A percentile compares a stretch with the other conserved stretches of the same genome.
phyloP scores from a whole-genome alignment of 352 stramenopile species.

The Globisporangium viniferum region DNA sequence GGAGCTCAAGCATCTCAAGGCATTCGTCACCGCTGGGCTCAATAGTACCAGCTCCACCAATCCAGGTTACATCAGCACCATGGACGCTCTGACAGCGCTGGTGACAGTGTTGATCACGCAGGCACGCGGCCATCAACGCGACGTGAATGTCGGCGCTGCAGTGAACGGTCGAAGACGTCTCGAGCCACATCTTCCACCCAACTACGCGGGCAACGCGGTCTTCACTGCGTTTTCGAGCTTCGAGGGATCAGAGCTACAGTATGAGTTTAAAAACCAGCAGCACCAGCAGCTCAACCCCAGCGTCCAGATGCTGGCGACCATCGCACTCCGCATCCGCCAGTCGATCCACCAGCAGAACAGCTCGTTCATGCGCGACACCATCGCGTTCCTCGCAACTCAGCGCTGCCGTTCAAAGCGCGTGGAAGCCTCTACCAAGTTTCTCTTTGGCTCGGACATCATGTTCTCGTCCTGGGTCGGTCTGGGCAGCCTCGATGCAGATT shows the following conservation, averaged over 20 bases:
- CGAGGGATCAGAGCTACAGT: neutral
- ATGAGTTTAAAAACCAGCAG: neutral
- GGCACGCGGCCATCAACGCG: constrained; percentile 7
- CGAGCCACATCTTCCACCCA: constrained; percentile 7
- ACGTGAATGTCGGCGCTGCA: constrained; percentile 12
- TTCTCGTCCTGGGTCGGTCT: constrained; percentile 19
- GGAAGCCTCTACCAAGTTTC: constrained; percentile 11
- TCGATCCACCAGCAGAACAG: constrained; percentile 9
- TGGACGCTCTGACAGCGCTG: constrained; percentile 15
- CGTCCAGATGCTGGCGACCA: neutral
- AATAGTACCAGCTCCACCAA: neutral
- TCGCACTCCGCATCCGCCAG: constrained; percentile 13
- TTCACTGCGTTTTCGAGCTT: constrained; percentile 18
- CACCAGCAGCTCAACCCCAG: neutral
- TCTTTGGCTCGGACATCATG: constrained; percentile 19
- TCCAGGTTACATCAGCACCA: constrained; percentile 8
- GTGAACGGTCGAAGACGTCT: constrained; percentile 13
- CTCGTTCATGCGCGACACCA: constrained; percentile 15
- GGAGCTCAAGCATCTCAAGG: constrained; percentile 9
- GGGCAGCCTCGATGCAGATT: constrained; percentile 6
- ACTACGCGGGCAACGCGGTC: constrained; percentile 18
- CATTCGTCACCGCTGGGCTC: neutral
- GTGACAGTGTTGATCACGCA: constrained; percentile 13
- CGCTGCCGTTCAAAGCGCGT: neutral
- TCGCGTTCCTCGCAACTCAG: constrained; percentile 10